These are phyloP conservation scores for Acanthamoeba triangularis DNA, from an alignment of 208 protist species.

Conservation along the genomic window DNA sequence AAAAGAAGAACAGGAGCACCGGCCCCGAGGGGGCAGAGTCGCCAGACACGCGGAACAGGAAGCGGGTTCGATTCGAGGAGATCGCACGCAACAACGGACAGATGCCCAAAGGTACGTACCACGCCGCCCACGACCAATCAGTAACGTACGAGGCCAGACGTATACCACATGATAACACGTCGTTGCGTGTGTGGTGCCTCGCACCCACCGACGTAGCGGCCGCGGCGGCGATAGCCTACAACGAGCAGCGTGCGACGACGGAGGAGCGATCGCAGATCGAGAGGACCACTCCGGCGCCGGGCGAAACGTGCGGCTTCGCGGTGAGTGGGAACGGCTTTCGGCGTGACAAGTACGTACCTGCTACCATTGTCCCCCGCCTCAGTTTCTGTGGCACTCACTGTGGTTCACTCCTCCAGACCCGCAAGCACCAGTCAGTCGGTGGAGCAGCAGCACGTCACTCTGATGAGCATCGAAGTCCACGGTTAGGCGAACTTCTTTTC, in stretches of 20 bases:
- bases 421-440: neutral
- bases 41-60: neutral
- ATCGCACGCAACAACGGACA: neutral
- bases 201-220: neutral
- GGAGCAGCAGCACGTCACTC: conserved; percentile 49
- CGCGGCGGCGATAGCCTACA: neutral
- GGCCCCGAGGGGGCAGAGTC: too few relatives aligned
- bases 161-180: too few relatives aligned
- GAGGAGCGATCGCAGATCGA: conserved; percentile 76
- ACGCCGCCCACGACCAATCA: too few relatives aligned
- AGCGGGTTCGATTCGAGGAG: conserved; percentile 24
- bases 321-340: conserved; percentile 42
- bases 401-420: too few relatives aligned
- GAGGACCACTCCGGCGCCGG: conserved; percentile 20
- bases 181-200: too few relatives aligned
- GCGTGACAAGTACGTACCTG: neutral
- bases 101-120: conserved; percentile 40
- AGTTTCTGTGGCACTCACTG: too few relatives aligned
- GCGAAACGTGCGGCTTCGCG: conserved; percentile 41
- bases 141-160: too few relatives aligned
- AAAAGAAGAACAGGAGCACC: neutral
- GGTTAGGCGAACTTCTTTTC: too few relatives aligned
- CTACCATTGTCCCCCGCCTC: too few relatives aligned
- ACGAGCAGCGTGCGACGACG: neutral
- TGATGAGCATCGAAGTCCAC: conserved; percentile 75